phyloP scores from a whole-genome alignment of 208 protist genomes.

The Angomonas deanei region DNA sequence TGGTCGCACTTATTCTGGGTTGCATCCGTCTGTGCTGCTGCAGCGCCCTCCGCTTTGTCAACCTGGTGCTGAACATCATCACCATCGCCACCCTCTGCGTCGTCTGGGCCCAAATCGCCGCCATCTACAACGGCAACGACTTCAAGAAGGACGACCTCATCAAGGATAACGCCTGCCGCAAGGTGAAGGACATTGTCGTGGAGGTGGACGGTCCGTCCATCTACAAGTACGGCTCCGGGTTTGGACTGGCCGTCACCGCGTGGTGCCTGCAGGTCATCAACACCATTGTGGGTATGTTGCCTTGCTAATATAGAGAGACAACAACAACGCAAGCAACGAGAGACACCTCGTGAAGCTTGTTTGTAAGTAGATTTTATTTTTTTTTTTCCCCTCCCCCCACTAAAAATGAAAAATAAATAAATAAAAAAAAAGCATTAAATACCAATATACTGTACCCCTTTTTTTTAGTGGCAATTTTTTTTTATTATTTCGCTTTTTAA shows the following conservation, averaged over 20 bases:
- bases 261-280: constrained; percentile 1
- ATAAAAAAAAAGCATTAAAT: background rate
- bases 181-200: background rate
- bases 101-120: background rate
- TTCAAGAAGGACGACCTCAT: background rate
- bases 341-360: too few species aligned
- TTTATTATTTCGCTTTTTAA: background rate
- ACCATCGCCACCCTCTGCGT: background rate
- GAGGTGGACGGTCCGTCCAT: background rate
- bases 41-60: background rate
- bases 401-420: constrained; percentile 5
- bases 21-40: background rate
- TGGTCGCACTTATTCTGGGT: background rate
- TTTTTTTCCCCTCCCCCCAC: background rate
- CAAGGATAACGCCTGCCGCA: background rate
- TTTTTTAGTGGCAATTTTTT: background rate
- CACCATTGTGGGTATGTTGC: background rate
- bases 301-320: background rate
- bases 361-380: too few species aligned
- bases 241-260: background rate
- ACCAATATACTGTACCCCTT: background rate
- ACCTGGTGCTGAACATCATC: background rate
- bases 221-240: background rate
- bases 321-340: too few species aligned
- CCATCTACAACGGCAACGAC: background rate